These are phyloP conservation scores for Annulohypoxylon stygium DNA, from an alignment of 495 filamentous ascomycete species.

Conservation along the genomic window DNA sequence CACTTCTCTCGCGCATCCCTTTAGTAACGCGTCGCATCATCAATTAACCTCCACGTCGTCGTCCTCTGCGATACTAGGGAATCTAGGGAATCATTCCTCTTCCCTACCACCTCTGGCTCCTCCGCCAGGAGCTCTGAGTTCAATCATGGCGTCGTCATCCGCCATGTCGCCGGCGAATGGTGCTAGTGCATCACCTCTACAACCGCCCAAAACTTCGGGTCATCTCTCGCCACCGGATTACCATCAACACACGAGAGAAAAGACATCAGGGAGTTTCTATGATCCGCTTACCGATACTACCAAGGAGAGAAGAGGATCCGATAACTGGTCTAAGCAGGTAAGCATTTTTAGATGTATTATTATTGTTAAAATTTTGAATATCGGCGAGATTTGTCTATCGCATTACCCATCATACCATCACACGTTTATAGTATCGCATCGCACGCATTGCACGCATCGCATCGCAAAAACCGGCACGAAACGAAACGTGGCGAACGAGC, in stretches of 20 bases:
- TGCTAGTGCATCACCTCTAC: slow-evolving; percentile 52
- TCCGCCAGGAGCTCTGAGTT: slow-evolving; percentile 52
- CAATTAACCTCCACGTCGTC: slow-evolving; percentile 29
- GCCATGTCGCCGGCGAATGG: slow-evolving; percentile 51
- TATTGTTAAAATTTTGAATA: slow-evolving; percentile 12
- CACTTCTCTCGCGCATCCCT: slow-evolving; percentile 45
- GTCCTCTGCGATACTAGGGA: slow-evolving; percentile 23
- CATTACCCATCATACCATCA: neutral
- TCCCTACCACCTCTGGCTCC: slow-evolving; percentile 48
- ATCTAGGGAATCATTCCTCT: slow-evolving; percentile 30
- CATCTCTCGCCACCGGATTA: slow-evolving; percentile 54
- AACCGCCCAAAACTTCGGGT: slow-evolving; percentile 48
- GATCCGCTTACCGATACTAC: slow-evolving; percentile 67
- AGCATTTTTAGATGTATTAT: slow-evolving; percentile 38
- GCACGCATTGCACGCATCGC: neutral
- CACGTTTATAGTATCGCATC: slow-evolving; percentile 1
- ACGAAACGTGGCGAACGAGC: neutral
- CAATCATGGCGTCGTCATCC: slow-evolving; percentile 51
- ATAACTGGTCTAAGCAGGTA: slow-evolving; percentile 55
- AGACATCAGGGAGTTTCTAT: slow-evolving; percentile 65
- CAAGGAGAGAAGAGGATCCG: slow-evolving; percentile 61
- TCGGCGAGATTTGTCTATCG: slow-evolving; percentile 23
- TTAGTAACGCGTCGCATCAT: slow-evolving; percentile 51
- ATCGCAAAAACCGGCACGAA: neutral
- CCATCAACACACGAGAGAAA: slow-evolving; percentile 59